phyloP scores from a whole-genome alignment of 192 early-diverging fungal genomes.

The Coemansia sp. region DNA sequence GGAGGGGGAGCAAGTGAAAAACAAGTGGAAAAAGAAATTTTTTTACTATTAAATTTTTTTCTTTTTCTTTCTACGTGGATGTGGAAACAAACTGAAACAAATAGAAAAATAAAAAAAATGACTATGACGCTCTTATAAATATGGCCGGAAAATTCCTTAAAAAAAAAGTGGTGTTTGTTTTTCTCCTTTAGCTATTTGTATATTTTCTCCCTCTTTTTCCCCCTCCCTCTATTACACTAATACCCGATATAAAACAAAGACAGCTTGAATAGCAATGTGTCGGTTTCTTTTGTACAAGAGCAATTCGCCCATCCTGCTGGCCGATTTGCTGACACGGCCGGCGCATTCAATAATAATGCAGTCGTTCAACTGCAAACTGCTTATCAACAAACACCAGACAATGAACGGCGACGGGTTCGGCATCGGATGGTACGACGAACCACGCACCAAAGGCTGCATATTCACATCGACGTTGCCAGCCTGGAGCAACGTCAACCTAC shows the following conservation, averaged over 20 bases:
- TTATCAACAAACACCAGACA: slow-evolving; percentile 62
- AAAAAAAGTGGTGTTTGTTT: slow-evolving; percentile 2
- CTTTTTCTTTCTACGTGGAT: too few species aligned
- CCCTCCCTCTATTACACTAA: not conserved
- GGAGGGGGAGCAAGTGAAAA: not conserved
- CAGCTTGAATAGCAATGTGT: slow-evolving; percentile 47
- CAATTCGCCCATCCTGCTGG: slow-evolving; percentile 71
- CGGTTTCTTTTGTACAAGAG: slow-evolving; percentile 79
- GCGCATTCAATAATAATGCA: slow-evolving; percentile 82
- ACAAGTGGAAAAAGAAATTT: not conserved
- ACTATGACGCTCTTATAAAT: too few species aligned
- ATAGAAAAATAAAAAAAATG: not conserved
- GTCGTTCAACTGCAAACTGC: slow-evolving; percentile 73
- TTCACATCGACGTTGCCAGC: slow-evolving; percentile 82
- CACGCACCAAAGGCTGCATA: slow-evolving; percentile 65
- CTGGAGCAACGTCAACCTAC: slow-evolving; percentile 78
- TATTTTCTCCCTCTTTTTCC: not conserved
- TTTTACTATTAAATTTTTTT: not conserved
- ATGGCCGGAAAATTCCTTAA: not conserved
- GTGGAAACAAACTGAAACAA: too few species aligned
- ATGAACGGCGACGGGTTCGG: slow-evolving; percentile 85
- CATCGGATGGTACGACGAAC: slow-evolving; percentile 74
- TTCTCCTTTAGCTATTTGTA: not conserved
- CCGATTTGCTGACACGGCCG: slow-evolving; percentile 72
- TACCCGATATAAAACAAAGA: not conserved